Evolutionary conservation across 108 stramenopile species (phyloP).

Genomic region (Cyclotella cryptica): DNA sequence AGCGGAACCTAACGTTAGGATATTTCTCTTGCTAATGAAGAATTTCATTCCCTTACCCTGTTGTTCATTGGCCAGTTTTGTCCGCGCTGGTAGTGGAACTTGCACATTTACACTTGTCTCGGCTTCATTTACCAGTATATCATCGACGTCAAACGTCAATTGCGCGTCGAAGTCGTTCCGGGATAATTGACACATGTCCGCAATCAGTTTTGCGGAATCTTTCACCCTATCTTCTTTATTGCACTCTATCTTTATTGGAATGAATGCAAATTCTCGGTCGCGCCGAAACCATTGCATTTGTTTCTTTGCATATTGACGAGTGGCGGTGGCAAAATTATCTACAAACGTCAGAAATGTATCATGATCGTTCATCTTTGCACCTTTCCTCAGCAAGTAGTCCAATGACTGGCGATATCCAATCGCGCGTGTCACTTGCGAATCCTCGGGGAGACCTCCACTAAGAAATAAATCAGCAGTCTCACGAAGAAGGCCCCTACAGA

Average conservation of each 20-base stretch:
- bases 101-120: background rate
- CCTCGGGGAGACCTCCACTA: slow-evolving; percentile 73
- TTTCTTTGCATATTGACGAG: slow-evolving; percentile 91
- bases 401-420: slow-evolving; percentile 97
- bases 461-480: slow-evolving; percentile 82
- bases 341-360: slow-evolving; percentile 74
- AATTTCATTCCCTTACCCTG: slow-evolving; percentile 89
- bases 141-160: slow-evolving; percentile 31
- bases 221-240: slow-evolving; percentile 57
- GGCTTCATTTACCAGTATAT: background rate
- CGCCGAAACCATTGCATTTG: slow-evolving; percentile 97
- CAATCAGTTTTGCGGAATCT: slow-evolving; percentile 54
- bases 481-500: slow-evolving; percentile 78
- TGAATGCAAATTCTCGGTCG: slow-evolving; percentile 80
- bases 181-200: slow-evolving; percentile 61
- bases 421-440: slow-evolving; percentile 78
- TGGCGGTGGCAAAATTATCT: slow-evolving; percentile 87
- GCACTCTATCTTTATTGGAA: slow-evolving; percentile 64
- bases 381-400: slow-evolving; percentile 77
- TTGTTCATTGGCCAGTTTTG: slow-evolving; percentile 64
- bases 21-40: slow-evolving; percentile 68
- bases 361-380: slow-evolving; percentile 51
- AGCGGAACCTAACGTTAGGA: slow-evolving; percentile 52
- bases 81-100: slow-evolving; percentile 50
- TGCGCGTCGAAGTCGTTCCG: slow-evolving; percentile 65